A percentile compares a stretch with the other conserved stretches of the same genome.
These are phyloP conservation scores for Mycena pura DNA, from an alignment of 768 basidiomycete genomes.

Conservation along the genomic window DNA sequence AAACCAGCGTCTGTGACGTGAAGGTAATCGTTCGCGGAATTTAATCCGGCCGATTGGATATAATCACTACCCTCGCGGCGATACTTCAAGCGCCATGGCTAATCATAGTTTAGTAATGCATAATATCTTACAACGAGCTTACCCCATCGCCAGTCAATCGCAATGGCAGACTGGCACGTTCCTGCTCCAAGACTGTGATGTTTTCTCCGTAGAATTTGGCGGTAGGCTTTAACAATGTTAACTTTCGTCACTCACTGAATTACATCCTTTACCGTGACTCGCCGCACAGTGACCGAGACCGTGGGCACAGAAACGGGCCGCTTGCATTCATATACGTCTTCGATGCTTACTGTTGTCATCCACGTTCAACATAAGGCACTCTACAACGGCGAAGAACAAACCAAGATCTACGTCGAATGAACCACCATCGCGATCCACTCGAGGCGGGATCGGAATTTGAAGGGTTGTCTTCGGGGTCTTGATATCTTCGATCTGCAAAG, in stretches of 20 bases:
- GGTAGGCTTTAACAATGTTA: conserved; percentile 64
- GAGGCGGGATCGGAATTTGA: conserved; percentile 70
- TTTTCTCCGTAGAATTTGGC: conserved; percentile 82
- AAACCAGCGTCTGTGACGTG: conserved; percentile 75
- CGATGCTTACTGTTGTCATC: conserved; percentile 74
- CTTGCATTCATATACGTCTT: conserved; percentile 89
- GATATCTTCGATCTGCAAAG: conserved; percentile 61
- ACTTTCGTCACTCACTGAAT: background rate
- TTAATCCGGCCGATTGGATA: conserved; percentile 49
- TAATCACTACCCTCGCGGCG: conserved; percentile 55
- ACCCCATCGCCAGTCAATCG: conserved; percentile 92
- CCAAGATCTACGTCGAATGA: conserved; percentile 81
- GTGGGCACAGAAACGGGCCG: conserved; percentile 78
- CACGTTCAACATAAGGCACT: conserved; percentile 17
- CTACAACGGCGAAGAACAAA: conserved; percentile 31
- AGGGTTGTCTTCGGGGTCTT: conserved; percentile 60
- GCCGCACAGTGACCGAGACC: conserved; percentile 82
- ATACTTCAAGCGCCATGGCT: conserved; percentile 93
- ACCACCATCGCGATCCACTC: conserved; percentile 72
- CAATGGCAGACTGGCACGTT: conserved; percentile 75
- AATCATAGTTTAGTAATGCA: conserved; percentile 1
- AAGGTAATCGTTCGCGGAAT: conserved; percentile 74
- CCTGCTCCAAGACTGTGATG: conserved; percentile 75
- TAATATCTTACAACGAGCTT: conserved; percentile 35
- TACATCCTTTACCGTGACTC: conserved; percentile 63